Evolutionary conservation across 371 early-diverging fungal genomes (phyloP).

Genomic region (Blakeslea trispora): DNA sequence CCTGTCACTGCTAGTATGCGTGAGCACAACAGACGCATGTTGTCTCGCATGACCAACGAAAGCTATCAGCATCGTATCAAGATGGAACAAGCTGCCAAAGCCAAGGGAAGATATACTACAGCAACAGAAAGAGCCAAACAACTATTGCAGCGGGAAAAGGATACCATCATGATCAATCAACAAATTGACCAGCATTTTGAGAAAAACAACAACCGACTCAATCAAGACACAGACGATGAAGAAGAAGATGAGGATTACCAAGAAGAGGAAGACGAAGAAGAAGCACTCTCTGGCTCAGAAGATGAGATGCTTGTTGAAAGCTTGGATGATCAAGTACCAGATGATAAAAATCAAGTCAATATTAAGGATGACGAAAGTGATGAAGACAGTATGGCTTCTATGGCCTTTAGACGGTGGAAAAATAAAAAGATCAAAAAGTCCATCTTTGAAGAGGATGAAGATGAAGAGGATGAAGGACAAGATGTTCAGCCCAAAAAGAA

Average conservation of each 20-base stretch:
- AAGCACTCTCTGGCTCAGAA: slow-evolving; percentile 4
- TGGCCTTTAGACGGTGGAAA: slow-evolving; percentile 24
- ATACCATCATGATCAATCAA: slow-evolving; percentile 13
- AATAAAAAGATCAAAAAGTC: slow-evolving; percentile 18
- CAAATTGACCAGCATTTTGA: slow-evolving; percentile 20
- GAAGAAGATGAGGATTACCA: slow-evolving; percentile 12
- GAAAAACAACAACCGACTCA: neutral
- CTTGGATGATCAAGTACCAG: neutral
- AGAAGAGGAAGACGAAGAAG: slow-evolving; percentile 16
- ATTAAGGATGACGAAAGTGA: slow-evolving; percentile 6
- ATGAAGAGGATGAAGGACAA: slow-evolving; percentile 17
- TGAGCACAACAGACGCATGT: slow-evolving; percentile 31
- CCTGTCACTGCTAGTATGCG: slow-evolving; percentile 10
- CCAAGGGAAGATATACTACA: slow-evolving; percentile 32
- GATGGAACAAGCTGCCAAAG: slow-evolving; percentile 37
- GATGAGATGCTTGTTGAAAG: slow-evolving; percentile 6
- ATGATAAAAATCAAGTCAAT: slow-evolving; percentile 6
- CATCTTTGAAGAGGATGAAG: slow-evolving; percentile 18
- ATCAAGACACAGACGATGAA: slow-evolving; percentile 1
- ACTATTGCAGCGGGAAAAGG: slow-evolving; percentile 37
- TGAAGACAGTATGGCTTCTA: slow-evolving; percentile 13
- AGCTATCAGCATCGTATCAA: slow-evolving; percentile 32
- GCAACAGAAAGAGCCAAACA: slow-evolving; percentile 41
- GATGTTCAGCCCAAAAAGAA: slow-evolving; percentile 2
- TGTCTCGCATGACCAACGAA: slow-evolving; percentile 32